phyloP scores from a whole-genome alignment of 208 protist genomes.

The Vickermania spadyakhi region DNA sequence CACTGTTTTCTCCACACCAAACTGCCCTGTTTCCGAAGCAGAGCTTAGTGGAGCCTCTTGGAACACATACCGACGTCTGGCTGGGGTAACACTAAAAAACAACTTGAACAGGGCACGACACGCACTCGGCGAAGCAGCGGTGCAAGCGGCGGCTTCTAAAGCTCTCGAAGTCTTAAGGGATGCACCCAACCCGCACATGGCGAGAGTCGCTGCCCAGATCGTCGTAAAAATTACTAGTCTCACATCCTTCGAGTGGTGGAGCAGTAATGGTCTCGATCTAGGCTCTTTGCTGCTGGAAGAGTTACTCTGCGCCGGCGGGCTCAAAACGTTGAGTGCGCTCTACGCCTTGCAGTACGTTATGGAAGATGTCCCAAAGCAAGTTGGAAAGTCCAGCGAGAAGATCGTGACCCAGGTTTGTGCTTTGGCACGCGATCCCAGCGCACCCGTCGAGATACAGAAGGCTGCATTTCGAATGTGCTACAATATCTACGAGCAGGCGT shows the following conservation, averaged over 20 bases:
- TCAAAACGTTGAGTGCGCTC: conserved; percentile 61
- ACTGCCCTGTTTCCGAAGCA: conserved; percentile 39
- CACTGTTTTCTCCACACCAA: conserved; percentile 38
- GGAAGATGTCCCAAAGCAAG: conserved; percentile 75
- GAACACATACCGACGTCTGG: conserved; percentile 62
- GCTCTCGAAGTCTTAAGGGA: conserved; percentile 38
- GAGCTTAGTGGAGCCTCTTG: conserved; percentile 39
- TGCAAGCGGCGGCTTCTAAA: conserved; percentile 56
- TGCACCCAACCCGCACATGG: conserved; percentile 42
- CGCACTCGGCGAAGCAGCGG: conserved; percentile 57
- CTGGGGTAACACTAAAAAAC: conserved; percentile 81
- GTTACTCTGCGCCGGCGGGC: conserved; percentile 38
- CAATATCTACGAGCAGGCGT: conserved; percentile 76
- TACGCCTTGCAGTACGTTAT: conserved; percentile 84
- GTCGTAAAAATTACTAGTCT: conserved; percentile 71
- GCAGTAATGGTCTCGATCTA: conserved; percentile 35
- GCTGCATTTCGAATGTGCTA: conserved; percentile 83
- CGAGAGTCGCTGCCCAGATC: conserved; percentile 73
- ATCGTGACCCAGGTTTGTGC: conserved; percentile 53
- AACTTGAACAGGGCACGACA: conserved; percentile 54
- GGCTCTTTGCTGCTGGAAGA: conserved; percentile 53
- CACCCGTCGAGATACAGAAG: conserved; percentile 35
- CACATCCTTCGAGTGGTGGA: conserved; percentile 81
- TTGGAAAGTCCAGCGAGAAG: conserved; percentile 57
- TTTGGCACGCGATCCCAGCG: conserved; percentile 19